These are phyloP conservation scores for Rhodotorula mucilaginosa DNA, from an alignment of 1,284 basidiomycete species.

Conservation along the genomic window DNA sequence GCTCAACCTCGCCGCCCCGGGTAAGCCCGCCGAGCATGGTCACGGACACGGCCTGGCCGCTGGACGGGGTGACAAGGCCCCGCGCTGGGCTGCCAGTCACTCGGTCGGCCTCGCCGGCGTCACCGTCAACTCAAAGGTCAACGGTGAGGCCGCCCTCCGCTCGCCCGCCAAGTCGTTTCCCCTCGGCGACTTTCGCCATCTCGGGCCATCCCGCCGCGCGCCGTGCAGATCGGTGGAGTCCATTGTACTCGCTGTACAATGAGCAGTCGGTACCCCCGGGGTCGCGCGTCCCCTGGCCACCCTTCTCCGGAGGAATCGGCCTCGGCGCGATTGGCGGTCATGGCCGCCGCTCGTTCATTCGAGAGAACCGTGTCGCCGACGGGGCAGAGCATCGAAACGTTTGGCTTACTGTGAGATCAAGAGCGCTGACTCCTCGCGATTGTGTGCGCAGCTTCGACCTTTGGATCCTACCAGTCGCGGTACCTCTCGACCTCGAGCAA, in stretches of 20 bases:
- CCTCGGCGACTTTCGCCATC: not conserved
- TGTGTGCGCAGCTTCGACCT: constrained; percentile 49
- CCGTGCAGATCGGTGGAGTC: too few relatives aligned
- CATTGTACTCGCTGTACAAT: too few relatives aligned
- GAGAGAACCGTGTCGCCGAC: too few relatives aligned
- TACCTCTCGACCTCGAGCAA: constrained; percentile 58
- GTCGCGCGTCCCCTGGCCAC: too few relatives aligned
- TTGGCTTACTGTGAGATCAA: too few relatives aligned
- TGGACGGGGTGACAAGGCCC: constrained; percentile 17
- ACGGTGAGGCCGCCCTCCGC: constrained; percentile 58
- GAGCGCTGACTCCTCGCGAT: not conserved
- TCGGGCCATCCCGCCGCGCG: not conserved
- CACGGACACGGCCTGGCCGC: constrained; percentile 26
- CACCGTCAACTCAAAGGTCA: constrained; percentile 64
- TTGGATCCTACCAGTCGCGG: constrained; percentile 61
- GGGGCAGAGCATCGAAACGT: too few relatives aligned
- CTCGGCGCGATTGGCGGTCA: too few relatives aligned
- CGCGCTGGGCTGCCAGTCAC: constrained; percentile 28
- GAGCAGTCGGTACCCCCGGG: too few relatives aligned
- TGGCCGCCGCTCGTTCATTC: too few relatives aligned
- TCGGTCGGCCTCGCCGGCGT: constrained; percentile 54
- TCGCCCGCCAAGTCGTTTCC: not conserved
- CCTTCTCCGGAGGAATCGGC: too few relatives aligned
- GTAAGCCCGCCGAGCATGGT: constrained; percentile 58
- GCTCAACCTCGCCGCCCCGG: constrained; percentile 65